Percentiles rank a stretch among this genome's conserved stretches.
Evolutionary conservation across 345 rosid species (phyloP).

Genomic region (Linum usitatissimum): DNA sequence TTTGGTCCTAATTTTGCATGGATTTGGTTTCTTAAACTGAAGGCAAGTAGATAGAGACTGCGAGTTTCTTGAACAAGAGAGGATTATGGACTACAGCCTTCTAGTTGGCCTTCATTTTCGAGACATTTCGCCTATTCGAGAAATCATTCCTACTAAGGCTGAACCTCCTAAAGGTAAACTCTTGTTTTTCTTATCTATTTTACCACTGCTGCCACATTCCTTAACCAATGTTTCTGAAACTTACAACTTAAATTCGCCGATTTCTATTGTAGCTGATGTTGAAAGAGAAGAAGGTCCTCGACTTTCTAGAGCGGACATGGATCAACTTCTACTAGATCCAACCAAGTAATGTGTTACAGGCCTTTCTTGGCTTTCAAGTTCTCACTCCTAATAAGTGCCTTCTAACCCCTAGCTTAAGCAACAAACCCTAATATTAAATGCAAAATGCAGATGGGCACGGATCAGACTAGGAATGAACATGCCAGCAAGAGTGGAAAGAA

Average conservation of each 20-base stretch:
- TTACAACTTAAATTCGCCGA: too few relatives aligned
- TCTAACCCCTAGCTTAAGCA: background rate
- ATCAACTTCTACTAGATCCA: conserved; percentile 48
- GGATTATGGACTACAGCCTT: conserved; percentile 95
- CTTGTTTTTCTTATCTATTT: background rate
- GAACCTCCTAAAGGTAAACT: conserved; percentile 20
- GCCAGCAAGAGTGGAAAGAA: conserved; percentile 8
- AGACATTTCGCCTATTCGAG: conserved; percentile 53
- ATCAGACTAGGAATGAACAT: conserved; percentile 17
- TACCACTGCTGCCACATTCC: too few relatives aligned
- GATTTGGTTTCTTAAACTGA: conserved; percentile 1
- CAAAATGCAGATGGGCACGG: conserved; percentile 59
- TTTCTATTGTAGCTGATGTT: conserved; percentile 18
- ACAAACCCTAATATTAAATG: background rate
- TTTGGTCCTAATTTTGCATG: background rate
- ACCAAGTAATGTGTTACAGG: conserved; percentile 19
- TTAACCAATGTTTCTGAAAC: background rate
- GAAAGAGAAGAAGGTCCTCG: conserved; percentile 26
- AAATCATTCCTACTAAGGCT: conserved; percentile 59
- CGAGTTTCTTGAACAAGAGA: conserved; percentile 86
- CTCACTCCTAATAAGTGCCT: background rate
- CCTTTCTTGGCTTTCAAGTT: background rate
- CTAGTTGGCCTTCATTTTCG: conserved; percentile 86
- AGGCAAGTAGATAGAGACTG: conserved; percentile 92
- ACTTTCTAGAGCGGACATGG: conserved; percentile 43